Evolutionary conservation across 2,329 filamentous ascomycete genomes (phyloP), one percentile per base, ranked within the genome.

Genomic region (Claviceps digitariae): DNA sequence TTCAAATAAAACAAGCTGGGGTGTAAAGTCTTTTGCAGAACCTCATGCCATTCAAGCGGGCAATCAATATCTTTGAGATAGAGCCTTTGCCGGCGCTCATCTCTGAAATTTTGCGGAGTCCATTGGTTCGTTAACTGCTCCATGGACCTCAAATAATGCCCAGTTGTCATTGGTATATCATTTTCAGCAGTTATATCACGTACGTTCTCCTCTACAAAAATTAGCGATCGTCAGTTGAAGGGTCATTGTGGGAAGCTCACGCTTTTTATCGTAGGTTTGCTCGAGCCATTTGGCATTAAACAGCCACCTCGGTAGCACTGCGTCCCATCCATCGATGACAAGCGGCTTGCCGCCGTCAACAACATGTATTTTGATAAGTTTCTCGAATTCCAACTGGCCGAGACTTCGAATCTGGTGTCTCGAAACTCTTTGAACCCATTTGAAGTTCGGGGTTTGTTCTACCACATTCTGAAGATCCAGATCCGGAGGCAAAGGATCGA

Each of bases 61-160:
- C 90, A 96, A 66, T 98, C 93, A 55, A 98, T 96, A 64, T 98
- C 93, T 64, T 98, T 98, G 25, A 97, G 72, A 65, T 98, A 98
- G 1, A 97, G 81, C 13, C 93, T 82, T 65, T 98, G 93, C 23
- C 87, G 77, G 40, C 81, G 79, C 56, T 87, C 82, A 58, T 94
- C 86, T 55, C 83, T 83, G 65, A 86, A 95, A 57, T 87, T 91
- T 48, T 75, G 77, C 0, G 80, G 73, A 9, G 76, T 85, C 74
- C 88, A 95, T 64, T 95, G 89, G 50, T 91, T 84, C 1, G 90
- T 83, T 34, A 97, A 79, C 59, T 86, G 81, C 43, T 80, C 78
- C 85, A 97, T 86, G 50, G 90, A 90, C 58, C 87, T 85, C 36
- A 98, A 72, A 68, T 98, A 98, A 66, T 97, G 91, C 1, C 84